Percentiles rank a stretch among this genome's conserved stretches.
phyloP scores from a whole-genome alignment of 2,329 filamentous ascomycete genomes.

The Exophiala aquamarina region DNA sequence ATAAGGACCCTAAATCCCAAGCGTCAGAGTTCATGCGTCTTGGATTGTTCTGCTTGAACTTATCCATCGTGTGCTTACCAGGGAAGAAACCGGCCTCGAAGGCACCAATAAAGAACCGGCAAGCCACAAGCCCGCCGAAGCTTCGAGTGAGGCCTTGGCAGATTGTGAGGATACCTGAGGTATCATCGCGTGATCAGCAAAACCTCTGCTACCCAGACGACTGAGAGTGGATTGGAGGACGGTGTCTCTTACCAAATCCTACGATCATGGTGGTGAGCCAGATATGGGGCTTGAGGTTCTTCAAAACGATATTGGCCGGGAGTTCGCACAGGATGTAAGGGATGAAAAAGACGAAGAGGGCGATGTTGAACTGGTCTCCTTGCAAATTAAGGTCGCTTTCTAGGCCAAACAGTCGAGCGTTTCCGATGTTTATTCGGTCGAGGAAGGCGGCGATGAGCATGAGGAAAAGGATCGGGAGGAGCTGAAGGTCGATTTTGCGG shows the following conservation, averaged over 20 bases:
- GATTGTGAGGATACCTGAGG: slow-evolving; percentile 41
- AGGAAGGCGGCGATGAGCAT: slow-evolving; percentile 1
- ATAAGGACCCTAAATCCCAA: slow-evolving; percentile 4
- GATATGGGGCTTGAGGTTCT: slow-evolving; percentile 19
- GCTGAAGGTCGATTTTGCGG: slow-evolving; percentile 32
- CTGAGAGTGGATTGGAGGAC: no score
- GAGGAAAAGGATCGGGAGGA: slow-evolving; percentile 28
- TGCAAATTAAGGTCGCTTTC: slow-evolving; percentile 2
- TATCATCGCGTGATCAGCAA: no score
- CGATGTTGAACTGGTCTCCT: slow-evolving; percentile 20
- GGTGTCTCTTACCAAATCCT: no score
- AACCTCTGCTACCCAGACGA: no score
- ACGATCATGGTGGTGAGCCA: not conserved
- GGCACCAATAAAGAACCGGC: slow-evolving; percentile 37
- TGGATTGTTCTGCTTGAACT: no score
- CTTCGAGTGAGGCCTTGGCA: slow-evolving; percentile 34
- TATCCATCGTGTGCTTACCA: not conserved
- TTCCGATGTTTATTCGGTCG: slow-evolving; percentile 1
- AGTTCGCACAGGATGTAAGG: slow-evolving; percentile 33
- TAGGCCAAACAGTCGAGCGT: slow-evolving; percentile 1
- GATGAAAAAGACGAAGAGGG: slow-evolving; percentile 25
- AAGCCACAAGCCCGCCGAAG: slow-evolving; percentile 31
- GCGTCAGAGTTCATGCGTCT: no score
- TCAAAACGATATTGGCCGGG: slow-evolving; percentile 48
- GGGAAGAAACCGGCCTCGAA: slow-evolving; percentile 41